Base-by-base conservation (phyloP, 2,329 filamentous ascomycete genomes). In the Ploettnerulaceae sp. region DNA sequence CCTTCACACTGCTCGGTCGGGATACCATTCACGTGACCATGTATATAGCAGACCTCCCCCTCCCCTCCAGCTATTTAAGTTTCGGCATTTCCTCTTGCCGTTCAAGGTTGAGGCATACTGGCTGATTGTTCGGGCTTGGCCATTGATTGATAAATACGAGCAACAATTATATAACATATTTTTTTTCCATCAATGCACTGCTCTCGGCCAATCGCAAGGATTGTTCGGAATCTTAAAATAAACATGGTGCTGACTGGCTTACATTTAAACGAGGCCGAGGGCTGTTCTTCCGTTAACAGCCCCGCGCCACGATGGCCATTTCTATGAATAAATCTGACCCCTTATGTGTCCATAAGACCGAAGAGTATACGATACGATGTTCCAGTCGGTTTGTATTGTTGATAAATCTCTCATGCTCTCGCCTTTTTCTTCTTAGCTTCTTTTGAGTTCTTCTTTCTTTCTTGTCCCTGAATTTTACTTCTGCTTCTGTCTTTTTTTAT, bases 251-350 rank as follows among this genome's bases (percentile, higher is more conserved):
- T 29, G 37, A 40, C 37, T 40, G 25, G 37, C 25, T 40, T 40
- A 40, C 5, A 21, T 28, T 9, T 17, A 17, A 15, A 24, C 31
- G 15, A 9, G 17, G 25, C 37, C n/a, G n/a, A n/a, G n/a, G n/a
- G n/a, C n/a, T n/a, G n/a, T n/a, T n/a, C n/a, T 28, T 26, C 25
- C n/a, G 20, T n/a, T 20, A 18, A 21, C 24, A 40, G 22, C 15
- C 37, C 37, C 7, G 37, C 37, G 37, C 37, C 37, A 40, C 37
- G 37, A 31, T 40, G 25, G 37, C 25, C 25, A 20, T 31, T 40
- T 26, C 37, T 31, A 20, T 28, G 25, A 39, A 39, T 26, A 28
- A 26, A 39, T 12, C 24, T 26, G 17, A 26, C 11, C 25, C 31
- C 37, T 24, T 39, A 20, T 39, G 15, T 40, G n/a, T 20, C 17